A percentile compares a stretch with the other conserved stretches of the same genome.
Evolutionary conservation across 2,329 filamentous ascomycete genomes (phyloP).

Genomic region (Bipolaris zeicola): DNA sequence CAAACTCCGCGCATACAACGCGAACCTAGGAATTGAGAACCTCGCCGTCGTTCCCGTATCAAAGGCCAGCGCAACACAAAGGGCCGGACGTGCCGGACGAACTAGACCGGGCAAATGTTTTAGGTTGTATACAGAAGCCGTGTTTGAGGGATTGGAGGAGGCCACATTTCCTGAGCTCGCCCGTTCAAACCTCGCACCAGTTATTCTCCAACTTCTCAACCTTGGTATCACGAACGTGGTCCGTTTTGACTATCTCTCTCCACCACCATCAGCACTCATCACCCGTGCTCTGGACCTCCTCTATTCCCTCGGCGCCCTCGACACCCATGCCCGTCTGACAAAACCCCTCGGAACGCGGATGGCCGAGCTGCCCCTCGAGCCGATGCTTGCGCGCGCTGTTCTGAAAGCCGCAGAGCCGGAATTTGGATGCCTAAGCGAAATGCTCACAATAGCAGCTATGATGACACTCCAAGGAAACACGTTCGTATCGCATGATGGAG

Average conservation of each 20-base stretch:
- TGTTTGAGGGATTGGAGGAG: conserved; percentile 69
- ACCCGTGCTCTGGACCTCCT: conserved; percentile 86
- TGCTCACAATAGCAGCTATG: conserved; percentile 94
- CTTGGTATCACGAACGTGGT: conserved; percentile 93
- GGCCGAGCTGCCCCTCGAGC: conserved; percentile 91
- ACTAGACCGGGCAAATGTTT: conserved; percentile 94
- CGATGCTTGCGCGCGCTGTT: conserved; percentile 92
- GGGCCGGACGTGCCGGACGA: conserved; percentile 86
- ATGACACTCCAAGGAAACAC: conserved; percentile 81
- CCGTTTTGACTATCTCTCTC: conserved; percentile 85
- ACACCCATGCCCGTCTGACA: conserved; percentile 89
- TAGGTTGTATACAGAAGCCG: conserved; percentile 82
- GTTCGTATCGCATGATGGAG: conserved; percentile 80
- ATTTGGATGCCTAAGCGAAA: conserved; percentile 82
- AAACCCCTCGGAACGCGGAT: conserved; percentile 85
- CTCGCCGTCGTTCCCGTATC: conserved; percentile 82
- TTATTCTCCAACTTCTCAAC: conserved; percentile 90
- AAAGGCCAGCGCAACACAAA: conserved; percentile 89
- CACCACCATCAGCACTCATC: conserved; percentile 84
- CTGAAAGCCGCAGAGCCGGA: conserved; percentile 66
- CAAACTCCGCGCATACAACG: conserved; percentile 86
- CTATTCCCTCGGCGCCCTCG: conserved; percentile 83
- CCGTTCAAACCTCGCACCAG: conserved; percentile 84
- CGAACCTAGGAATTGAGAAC: conserved; percentile 83
- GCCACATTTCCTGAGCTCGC: conserved; percentile 89